Percentiles rank a stretch among this genome's conserved stretches.
phyloP scores from a whole-genome alignment of 2,329 filamentous ascomycete species.

The Lasiodiplodia gonubiensis region DNA sequence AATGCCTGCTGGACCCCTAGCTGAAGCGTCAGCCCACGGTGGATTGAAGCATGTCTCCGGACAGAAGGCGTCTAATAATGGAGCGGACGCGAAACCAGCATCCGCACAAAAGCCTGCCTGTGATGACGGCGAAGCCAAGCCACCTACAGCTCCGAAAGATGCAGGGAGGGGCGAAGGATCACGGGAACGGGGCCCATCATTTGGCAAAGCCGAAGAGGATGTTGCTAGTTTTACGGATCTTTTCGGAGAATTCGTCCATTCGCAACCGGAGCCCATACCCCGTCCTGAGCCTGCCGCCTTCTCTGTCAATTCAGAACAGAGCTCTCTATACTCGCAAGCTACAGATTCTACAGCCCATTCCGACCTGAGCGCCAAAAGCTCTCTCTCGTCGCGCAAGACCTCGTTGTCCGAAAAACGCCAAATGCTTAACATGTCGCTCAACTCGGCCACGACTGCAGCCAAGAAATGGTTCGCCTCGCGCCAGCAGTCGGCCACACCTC shows the following conservation, averaged over 20 bases:
- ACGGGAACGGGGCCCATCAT: constrained; percentile 11
- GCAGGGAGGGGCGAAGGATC: not conserved
- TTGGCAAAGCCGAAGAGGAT: constrained; percentile 12
- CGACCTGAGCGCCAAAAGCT: constrained; percentile 13
- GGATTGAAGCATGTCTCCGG: constrained; percentile 23
- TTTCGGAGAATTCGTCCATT: constrained; percentile 15
- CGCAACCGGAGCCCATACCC: not conserved
- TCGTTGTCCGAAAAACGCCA: constrained; percentile 31
- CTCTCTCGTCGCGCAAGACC: constrained; percentile 20
- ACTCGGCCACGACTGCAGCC: constrained; percentile 60
- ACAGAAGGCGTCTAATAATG: not conserved
- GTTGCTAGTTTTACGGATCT: constrained; percentile 6
- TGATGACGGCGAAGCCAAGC: not conserved
- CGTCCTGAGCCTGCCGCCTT: constrained; percentile 14
- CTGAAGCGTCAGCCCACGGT: not conserved
- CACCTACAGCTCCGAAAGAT: not conserved
- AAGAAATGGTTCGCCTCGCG: constrained; percentile 64
- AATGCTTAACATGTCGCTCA: constrained; percentile 44
- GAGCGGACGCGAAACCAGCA: not conserved
- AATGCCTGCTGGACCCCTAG: constrained; percentile 4
- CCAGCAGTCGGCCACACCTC: constrained; percentile 30
- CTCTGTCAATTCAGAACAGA: constrained; percentile 2
- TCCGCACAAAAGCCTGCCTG: not conserved
- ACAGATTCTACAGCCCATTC: constrained; percentile 7
- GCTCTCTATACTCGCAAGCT: constrained; percentile 22